phyloP scores from a whole-genome alignment of 768 basidiomycete genomes.

The Amanita phalloides region DNA sequence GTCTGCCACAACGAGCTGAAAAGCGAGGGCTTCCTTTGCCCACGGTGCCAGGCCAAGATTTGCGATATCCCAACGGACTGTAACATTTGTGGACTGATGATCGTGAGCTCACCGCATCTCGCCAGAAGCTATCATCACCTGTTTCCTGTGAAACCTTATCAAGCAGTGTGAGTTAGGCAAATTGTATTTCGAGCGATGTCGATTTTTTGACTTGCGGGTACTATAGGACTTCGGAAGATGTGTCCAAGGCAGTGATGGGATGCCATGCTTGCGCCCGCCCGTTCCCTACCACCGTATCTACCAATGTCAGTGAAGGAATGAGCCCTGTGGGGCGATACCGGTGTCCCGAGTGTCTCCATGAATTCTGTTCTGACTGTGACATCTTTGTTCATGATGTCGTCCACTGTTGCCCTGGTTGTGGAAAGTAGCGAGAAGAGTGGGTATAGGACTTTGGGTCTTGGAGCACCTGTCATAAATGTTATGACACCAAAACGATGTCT shows the following conservation, averaged over 20 bases:
- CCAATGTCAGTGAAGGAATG: constrained; percentile 48
- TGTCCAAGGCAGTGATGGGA: constrained; percentile 19
- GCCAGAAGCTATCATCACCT: constrained; percentile 93
- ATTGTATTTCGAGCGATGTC: not conserved
- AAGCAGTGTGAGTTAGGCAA: constrained; percentile 53
- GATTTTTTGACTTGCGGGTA: constrained; percentile 9
- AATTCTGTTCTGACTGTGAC: constrained; percentile 96
- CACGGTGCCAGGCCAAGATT: constrained; percentile 83
- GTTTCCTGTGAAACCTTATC: constrained; percentile 87
- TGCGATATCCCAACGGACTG: constrained; percentile 99
- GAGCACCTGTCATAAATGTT: too few relatives aligned
- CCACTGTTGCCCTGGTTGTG: constrained; percentile 82
- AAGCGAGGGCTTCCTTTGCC: constrained; percentile 90
- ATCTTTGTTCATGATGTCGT: constrained; percentile 92
- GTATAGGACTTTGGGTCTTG: too few relatives aligned
- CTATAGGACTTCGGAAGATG: constrained; percentile 28
- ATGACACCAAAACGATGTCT: too few relatives aligned
- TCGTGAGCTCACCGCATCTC: constrained; percentile 94
- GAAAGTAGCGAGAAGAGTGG: too few relatives aligned
- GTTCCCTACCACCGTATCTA: constrained; percentile 41
- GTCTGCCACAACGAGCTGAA: constrained; percentile 91
- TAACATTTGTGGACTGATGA: constrained; percentile 93
- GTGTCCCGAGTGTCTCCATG: constrained; percentile 75
- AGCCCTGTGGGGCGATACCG: constrained; percentile 47
- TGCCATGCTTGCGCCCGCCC: constrained; percentile 77